Conservation (phyloP, 768 basidiomycete genomes). For the Pilatotrama ljubarskyi region DNA sequence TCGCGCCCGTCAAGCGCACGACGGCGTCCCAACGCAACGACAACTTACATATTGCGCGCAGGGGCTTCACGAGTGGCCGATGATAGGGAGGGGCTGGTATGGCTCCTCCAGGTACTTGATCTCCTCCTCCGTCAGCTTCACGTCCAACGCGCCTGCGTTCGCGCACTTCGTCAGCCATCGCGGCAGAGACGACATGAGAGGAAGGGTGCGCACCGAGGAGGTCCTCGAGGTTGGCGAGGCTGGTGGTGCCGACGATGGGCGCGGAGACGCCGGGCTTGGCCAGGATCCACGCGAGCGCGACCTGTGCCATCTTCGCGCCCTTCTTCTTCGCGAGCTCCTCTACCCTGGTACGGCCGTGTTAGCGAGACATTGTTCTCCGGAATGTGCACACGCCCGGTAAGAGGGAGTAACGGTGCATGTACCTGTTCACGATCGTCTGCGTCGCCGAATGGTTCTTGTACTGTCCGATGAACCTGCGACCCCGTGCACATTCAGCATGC, state of each 20-base stretch:
- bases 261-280: constrained; percentile 28
- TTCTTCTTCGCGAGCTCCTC: constrained; percentile 43
- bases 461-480: background rate
- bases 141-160: constrained; percentile 40
- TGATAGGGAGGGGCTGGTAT: constrained; percentile 45
- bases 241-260: constrained; percentile 35
- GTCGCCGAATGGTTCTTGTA: constrained; percentile 27
- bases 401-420: constrained; percentile 1
- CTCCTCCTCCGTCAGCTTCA: constrained; percentile 57
- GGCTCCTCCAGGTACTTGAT: constrained; percentile 54
- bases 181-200: background rate
- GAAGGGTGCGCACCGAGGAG: constrained; percentile 28
- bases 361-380: too few species aligned
- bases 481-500: background rate
- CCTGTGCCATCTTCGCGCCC: constrained; percentile 37
- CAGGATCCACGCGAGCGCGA: constrained; percentile 37
- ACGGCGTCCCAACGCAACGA: too few species aligned
- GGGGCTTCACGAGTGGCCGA: constrained; percentile 32
- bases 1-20: too few species aligned
- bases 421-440: constrained; percentile 35
- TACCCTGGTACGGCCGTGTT: constrained; percentile 31
- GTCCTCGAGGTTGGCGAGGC: constrained; percentile 37
- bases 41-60: too few species aligned
- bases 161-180: background rate
- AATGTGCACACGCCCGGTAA: too few species aligned